These are phyloP conservation scores for Fraxinus dipetala DNA, from an alignment of 305 asterid genomes.

Conservation along the genomic window DNA sequence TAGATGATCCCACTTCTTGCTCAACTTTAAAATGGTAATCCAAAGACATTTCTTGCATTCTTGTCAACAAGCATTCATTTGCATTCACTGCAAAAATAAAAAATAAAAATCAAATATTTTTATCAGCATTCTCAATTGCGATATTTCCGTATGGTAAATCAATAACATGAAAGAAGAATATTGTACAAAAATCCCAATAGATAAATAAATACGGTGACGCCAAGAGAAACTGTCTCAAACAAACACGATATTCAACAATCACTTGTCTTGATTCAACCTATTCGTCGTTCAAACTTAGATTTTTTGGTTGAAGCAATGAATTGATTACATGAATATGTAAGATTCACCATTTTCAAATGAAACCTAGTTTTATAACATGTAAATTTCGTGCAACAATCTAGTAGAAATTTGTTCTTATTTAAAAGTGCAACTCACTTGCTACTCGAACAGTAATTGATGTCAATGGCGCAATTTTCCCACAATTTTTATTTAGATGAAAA, in stretches of 20 bases:
- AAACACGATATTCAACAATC: neutral
- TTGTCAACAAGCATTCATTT: conserved; percentile 63
- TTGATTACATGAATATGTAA: neutral
- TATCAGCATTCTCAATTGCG: neutral
- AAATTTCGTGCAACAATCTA: neutral
- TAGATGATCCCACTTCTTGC: conserved; percentile 78
- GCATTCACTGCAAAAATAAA: conserved; percentile 51
- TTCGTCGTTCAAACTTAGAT: neutral
- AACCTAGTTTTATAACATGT: neutral
- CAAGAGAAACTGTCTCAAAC: neutral
- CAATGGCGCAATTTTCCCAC: neutral
- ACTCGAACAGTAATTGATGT: neutral
- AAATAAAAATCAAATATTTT: neutral
- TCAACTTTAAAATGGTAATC: conserved; percentile 77
- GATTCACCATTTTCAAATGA: neutral
- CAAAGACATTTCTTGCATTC: conserved; percentile 79
- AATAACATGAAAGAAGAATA: neutral
- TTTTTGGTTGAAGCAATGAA: neutral
- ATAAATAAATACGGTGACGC: neutral
- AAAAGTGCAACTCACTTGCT: neutral
- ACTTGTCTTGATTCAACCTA: neutral
- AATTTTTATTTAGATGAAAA: neutral
- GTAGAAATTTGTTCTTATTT: neutral
- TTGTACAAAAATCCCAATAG: neutral
- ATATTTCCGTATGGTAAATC: neutral